Percentiles rank a stretch among this genome's conserved stretches.
phyloP scores from a whole-genome alignment of 2,329 filamentous ascomycete species.

The Xylaria sp. region DNA sequence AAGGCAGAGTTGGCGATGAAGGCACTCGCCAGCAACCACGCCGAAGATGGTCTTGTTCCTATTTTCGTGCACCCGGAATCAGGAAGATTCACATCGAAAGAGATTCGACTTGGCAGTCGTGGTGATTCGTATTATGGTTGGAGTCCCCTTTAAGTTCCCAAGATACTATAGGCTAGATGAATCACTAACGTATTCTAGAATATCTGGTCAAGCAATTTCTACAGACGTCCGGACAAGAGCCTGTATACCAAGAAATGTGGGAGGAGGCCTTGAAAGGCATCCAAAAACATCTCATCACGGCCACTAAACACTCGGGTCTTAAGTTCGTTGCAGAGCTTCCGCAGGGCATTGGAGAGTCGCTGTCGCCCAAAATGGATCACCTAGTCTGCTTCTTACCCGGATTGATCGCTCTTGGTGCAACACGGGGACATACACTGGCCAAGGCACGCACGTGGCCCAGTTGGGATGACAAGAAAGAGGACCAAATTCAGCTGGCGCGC shows the following conservation, averaged over 20 bases:
- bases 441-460: conserved; percentile 75
- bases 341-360: conserved; percentile 70
- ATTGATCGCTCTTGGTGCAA: conserved; percentile 87
- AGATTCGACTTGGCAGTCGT: conserved; percentile 89
- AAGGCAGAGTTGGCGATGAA: conserved; percentile 89
- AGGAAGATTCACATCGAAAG: conserved; percentile 81
- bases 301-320: conserved; percentile 79
- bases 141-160: neutral
- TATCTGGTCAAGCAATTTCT: conserved; percentile 98
- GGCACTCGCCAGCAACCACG: conserved; percentile 81
- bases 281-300: conserved; percentile 88
- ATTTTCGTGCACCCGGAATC: conserved; percentile 86
- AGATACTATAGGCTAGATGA: neutral
- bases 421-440: conserved; percentile 76
- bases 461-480: conserved; percentile 82
- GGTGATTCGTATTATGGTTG: conserved; percentile 90
- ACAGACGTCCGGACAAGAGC: conserved; percentile 86
- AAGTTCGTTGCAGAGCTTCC: conserved; percentile 89
- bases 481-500: conserved; percentile 83
- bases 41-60: conserved; percentile 83
- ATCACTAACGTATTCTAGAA: conserved; percentile 54
- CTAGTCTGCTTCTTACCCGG: conserved; percentile 95
- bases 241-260: conserved; percentile 90
- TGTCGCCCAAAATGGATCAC: conserved; percentile 95
- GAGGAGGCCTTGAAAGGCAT: conserved; percentile 82